Conservation (phyloP, 306 rosid species). For the Ormosia emarginata region DNA sequence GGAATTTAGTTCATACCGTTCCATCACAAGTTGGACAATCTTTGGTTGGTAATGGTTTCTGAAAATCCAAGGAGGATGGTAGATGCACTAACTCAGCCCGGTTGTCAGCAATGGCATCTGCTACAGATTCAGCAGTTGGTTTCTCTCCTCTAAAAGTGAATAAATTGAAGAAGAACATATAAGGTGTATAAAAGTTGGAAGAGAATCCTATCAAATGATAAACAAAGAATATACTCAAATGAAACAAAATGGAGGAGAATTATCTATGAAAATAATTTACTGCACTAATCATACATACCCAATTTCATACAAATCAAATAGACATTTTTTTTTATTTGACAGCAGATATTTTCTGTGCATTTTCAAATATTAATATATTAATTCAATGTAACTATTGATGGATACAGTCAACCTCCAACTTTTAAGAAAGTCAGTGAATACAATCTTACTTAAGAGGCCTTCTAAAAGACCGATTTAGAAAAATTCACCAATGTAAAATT, state of each 20-base stretch:
- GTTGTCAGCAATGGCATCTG: constrained; percentile 78
- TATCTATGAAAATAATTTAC: not conserved
- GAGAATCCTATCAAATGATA: not conserved
- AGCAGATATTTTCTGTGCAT: constrained; percentile 1
- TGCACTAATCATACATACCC: constrained; percentile 10
- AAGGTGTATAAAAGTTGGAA: not conserved
- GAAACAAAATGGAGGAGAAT: not conserved
- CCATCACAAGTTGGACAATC: constrained; percentile 96
- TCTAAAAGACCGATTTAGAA: not conserved
- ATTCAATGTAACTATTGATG: not conserved
- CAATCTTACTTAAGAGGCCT: not conserved
- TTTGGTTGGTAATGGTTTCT: constrained; percentile 73
- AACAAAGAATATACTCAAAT: not conserved
- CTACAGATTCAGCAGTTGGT: constrained; percentile 80
- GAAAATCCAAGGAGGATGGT: constrained; percentile 70
- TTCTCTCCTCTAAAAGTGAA: constrained; percentile 77
- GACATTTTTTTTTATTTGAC: not conserved
- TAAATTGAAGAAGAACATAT: constrained; percentile 16
- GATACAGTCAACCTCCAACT: constrained; percentile 5
- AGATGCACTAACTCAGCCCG: constrained; percentile 89
- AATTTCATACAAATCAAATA: not conserved
- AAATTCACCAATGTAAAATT: not conserved
- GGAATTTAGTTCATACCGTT: constrained; percentile 56
- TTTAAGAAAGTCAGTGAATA: not conserved
- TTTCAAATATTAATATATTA: constrained; percentile 6